These are phyloP conservation scores for Jacaranda copaia DNA, from an alignment of 257 asterid species.

Conservation along the genomic window DNA sequence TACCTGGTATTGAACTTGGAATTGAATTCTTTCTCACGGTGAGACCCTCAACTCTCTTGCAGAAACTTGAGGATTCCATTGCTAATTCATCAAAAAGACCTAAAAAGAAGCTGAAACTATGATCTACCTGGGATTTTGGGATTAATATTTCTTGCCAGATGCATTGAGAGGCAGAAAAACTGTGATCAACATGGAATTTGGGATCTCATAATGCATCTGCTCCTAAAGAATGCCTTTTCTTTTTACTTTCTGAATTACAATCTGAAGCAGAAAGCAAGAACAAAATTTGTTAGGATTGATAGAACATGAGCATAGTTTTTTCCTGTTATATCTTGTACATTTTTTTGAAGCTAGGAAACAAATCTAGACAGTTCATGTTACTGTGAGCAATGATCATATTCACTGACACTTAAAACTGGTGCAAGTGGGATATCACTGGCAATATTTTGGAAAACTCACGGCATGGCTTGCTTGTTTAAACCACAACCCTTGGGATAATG, in stretches of 20 bases:
- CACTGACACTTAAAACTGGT: not conserved
- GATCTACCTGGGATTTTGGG: constrained; percentile 30
- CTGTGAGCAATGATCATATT: not conserved
- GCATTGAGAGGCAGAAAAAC: constrained; percentile 26
- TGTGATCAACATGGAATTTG: constrained; percentile 11
- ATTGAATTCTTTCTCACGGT: constrained; percentile 6
- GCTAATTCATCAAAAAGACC: constrained; percentile 39
- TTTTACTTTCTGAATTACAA: not conserved
- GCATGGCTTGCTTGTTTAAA: not conserved
- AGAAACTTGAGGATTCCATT: constrained; percentile 50
- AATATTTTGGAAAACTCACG: too few species aligned
- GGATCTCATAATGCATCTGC: constrained; percentile 16
- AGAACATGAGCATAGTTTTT: not conserved
- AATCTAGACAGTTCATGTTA: not conserved
- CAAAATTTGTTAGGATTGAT: constrained; percentile 4
- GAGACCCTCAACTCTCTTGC: constrained; percentile 38
- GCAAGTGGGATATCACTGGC: too few species aligned
- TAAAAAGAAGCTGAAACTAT: constrained; percentile 65
- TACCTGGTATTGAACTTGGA: not conserved
- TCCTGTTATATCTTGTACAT: not conserved
- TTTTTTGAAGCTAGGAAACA: not conserved
- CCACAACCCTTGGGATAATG: not conserved
- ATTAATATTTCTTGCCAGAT: constrained; percentile 12
- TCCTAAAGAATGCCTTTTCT: constrained; percentile 6
- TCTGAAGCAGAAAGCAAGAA: constrained; percentile 22